Base-by-base conservation (phyloP, 306 rosid genomes). In the Hippophae gyantsensis region DNA sequence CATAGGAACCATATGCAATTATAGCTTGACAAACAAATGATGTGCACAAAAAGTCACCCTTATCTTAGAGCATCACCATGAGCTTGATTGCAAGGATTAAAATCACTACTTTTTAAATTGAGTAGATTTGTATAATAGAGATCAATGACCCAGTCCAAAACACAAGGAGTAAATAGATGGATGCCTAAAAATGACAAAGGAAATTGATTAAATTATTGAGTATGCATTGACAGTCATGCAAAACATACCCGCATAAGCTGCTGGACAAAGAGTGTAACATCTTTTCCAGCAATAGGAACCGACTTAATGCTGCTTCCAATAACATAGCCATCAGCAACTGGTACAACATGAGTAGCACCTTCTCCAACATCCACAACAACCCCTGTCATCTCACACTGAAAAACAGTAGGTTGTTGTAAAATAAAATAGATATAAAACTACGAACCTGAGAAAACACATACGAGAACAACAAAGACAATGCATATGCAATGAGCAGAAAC, bases 301-400 rank as follows among this genome's bases (percentile, higher is more conserved):
- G 99, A 86, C 83, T 81, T 93, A 63, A 93, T 93, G 82, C 99
- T 93, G 70, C 97, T 84, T 63, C 99, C 99, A 68, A 93, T 93
- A 51, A 93, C 99, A 74, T 93, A 93, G 67, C 97, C 99, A 72
- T 93, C 99, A 13, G 99, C 99, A 72, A 93, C 97, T 49, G 99
- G 99, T 58, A 93, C 99, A 70, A 93, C 82, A 78, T 86, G 97
- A 38, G 95, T 71, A 52, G 97, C 86, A 64, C 99, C 99, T 61
- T 93, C 99, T 78, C 99, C 99, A 48, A 88, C 60, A 76, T 93
- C 99, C 59, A 93, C 95, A 25, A 93, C 99, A 66, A 93, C 97
- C 75, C 99, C 99, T 78, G 99, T 93, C 99, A 93, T 93, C 97
- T 93, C 97, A 70, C 99, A 88, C 99, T 93, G 74, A 67, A 71